These are phyloP conservation scores for Populus davidiana DNA, from an alignment of 345 rosid genomes.

Conservation along the genomic window DNA sequence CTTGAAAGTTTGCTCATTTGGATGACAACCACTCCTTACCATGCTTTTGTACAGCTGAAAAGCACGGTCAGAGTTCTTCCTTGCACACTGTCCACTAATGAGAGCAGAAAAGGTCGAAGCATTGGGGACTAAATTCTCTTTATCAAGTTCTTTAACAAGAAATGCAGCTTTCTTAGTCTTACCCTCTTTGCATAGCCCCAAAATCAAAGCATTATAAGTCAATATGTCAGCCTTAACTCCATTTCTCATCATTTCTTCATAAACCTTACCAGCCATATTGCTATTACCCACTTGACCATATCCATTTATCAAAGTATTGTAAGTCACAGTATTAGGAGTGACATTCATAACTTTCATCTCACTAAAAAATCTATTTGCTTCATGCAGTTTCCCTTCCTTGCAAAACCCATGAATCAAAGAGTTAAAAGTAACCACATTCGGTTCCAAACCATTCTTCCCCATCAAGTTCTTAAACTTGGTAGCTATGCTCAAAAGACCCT, in stretches of 20 bases:
- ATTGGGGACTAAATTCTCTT: constrained; percentile 62
- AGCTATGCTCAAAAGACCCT: constrained; percentile 64
- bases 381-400: constrained; percentile 48
- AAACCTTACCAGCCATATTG: constrained; percentile 58
- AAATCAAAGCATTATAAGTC: constrained; percentile 75
- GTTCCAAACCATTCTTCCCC: constrained; percentile 46
- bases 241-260: constrained; percentile 59
- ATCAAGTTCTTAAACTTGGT: constrained; percentile 56
- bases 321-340: constrained; percentile 59
- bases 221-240: constrained; percentile 61
- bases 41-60: constrained; percentile 69
- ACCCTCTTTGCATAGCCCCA: constrained; percentile 77
- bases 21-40: constrained; percentile 65
- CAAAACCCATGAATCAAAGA: constrained; percentile 67
- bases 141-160: constrained; percentile 69
- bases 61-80: constrained; percentile 62
- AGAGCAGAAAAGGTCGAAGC: constrained; percentile 75
- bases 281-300: constrained; percentile 47
- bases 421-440: constrained; percentile 66
- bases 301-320: constrained; percentile 73
- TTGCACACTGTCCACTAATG: constrained; percentile 70
- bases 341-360: constrained; percentile 64
- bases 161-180: constrained; percentile 90
- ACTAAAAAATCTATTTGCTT: constrained; percentile 54
- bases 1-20: constrained; percentile 46